A percentile compares a stretch with the other conserved stretches of the same genome.
These are phyloP conservation scores for Globisporangium rhizosaccharum DNA, from an alignment of 352 stramenopile species.

Conservation along the genomic window DNA sequence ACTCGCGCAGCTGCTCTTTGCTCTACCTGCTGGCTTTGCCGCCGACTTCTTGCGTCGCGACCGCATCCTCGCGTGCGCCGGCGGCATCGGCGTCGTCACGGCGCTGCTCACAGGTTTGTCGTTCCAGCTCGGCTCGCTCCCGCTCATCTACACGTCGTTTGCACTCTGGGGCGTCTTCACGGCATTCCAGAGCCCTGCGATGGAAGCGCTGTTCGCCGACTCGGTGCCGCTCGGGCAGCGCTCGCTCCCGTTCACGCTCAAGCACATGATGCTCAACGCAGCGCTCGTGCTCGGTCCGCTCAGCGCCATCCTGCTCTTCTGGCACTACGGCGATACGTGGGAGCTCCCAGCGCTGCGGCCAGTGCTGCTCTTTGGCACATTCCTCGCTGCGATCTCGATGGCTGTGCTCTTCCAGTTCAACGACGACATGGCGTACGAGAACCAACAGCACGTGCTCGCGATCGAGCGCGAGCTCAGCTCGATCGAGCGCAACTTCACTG, in stretches of 20 bases:
- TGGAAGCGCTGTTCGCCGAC: constrained; percentile 84
- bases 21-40: constrained; percentile 47
- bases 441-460: constrained; percentile 39
- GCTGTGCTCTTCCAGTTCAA: constrained; percentile 71
- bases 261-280: constrained; percentile 53
- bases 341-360: constrained; percentile 45
- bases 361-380: constrained; percentile 61
- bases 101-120: constrained; percentile 37
- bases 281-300: constrained; percentile 49
- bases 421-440: constrained; percentile 73
- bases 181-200: constrained; percentile 63
- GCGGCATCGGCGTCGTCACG: constrained; percentile 28
- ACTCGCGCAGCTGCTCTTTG: constrained; percentile 44
- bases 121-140: constrained; percentile 35
- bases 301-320: constrained; percentile 62
- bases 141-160: constrained; percentile 59
- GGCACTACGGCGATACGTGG: constrained; percentile 72
- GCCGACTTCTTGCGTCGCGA: constrained; percentile 55
- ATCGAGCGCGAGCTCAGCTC: constrained; percentile 60
- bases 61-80: constrained; percentile 34
- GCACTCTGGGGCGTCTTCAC: constrained; percentile 76
- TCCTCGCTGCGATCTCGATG: constrained; percentile 55
- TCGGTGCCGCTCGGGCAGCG: constrained; percentile 63
- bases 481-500: constrained; percentile 59
- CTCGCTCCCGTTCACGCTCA: constrained; percentile 73